These are phyloP conservation scores for Chionographis japonica DNA, from an alignment of 106 monocot species.

Conservation along the genomic window DNA sequence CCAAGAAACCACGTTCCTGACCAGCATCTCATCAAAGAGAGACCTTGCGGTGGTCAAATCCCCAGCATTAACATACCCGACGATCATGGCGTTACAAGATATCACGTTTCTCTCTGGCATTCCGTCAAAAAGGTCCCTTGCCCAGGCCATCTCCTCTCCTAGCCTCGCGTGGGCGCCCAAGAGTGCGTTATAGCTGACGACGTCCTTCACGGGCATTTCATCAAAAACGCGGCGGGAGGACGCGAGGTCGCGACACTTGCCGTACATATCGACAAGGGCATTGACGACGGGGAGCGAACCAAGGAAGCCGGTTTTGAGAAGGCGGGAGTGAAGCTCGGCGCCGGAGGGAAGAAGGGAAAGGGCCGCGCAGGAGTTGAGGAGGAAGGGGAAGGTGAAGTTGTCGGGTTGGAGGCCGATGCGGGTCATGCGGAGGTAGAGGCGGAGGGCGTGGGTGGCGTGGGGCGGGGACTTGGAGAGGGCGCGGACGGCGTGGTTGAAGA, in stretches of 20 bases:
- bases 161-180: constrained; percentile 40
- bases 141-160: constrained; percentile 22
- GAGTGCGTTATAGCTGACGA: constrained; percentile 44
- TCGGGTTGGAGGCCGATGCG: constrained; percentile 12
- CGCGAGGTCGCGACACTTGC: constrained; percentile 27
- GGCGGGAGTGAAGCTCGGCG: constrained; percentile 30
- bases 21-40: constrained; percentile 40
- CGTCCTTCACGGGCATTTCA: constrained; percentile 24
- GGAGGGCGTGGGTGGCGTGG: constrained; percentile 2
- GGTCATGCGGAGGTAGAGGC: constrained; percentile 30
- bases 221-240: constrained; percentile 24
- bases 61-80: constrained; percentile 46
- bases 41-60: constrained; percentile 18
- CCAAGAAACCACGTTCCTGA: constrained; percentile 38
- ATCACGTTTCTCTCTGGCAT: constrained; percentile 34
- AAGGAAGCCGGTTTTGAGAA: constrained; percentile 17
- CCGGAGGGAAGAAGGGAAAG: constrained; percentile 8
- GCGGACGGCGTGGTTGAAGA: constrained; percentile 4
- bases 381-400: constrained; percentile 48
- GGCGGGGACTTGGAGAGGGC: constrained; percentile 7
- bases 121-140: constrained; percentile 29
- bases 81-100: constrained; percentile 50
- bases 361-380: constrained; percentile 39
- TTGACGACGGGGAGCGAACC: constrained; percentile 29
- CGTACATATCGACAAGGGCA: constrained; percentile 54